Evolutionary conservation across 345 rosid genomes (phyloP), one percentile per base, ranked within the genome.

Genomic region (Moricandia moricandioides): DNA sequence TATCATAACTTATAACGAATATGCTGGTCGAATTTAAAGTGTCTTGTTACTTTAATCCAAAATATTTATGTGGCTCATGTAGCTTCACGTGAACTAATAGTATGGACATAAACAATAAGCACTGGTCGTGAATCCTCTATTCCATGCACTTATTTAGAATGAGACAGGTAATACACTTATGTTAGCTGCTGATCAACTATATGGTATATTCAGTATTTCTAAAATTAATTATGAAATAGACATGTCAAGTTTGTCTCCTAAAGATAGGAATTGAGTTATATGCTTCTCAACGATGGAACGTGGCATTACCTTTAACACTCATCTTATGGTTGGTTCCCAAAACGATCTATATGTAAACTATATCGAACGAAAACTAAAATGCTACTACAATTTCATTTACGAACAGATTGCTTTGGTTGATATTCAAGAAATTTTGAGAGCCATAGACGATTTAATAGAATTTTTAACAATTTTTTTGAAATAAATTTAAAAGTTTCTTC

Each of bases 231-330:
- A 59, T 52, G 67, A 71, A 26, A 58, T 47, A 17, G 77, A 58
- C 72, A 77, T 57, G 72, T 65, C 76, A 58, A 71, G 7, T 58
- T 70, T 77, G 80, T 71, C 80, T 71, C 80, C 67, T 18, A 45
- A 58, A 58, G 72, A 65, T 69, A 47, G 26, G 57, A 58, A 59
- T 5, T 77, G 56, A 71, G 26, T 45, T 34, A 71, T 34, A 71
- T 77, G 72, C 72, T 35, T 77, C 68, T 71, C 69, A 17, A 17
- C 35, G n/a, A 70, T 33, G 68, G 43, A 71, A 71, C 80, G 80
- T 77, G 80, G 76, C 80, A 8, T 58, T 71, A 47, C 62, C 62
- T 65, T 13, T 65, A 27, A 47, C 80, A 77, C 72, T 71, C 67
- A 45, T 64, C 5, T 14, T 21, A 31, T 69, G 16, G 35, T 62